Conservation (phyloP, 108 stramenopile genomes). For the Fistulifera pelliculosa region DNA sequence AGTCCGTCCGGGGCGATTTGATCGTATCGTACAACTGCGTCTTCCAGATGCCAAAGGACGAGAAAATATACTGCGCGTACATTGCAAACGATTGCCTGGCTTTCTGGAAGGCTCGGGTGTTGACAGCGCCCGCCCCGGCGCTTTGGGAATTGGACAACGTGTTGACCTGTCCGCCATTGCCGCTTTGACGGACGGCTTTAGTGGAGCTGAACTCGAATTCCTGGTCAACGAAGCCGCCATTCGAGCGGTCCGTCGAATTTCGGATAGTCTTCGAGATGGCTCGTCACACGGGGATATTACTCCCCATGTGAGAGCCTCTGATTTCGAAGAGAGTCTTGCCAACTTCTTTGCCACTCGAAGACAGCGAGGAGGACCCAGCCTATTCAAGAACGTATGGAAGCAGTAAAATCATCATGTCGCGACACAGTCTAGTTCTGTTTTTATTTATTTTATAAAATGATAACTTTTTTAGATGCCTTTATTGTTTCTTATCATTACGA, state of each 20-base stretch:
- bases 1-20: constrained; percentile 90
- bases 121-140: constrained; percentile 37
- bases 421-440: too few relatives aligned
- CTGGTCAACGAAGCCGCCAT: constrained; percentile 95
- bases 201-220: constrained; percentile 92
- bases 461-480: too few relatives aligned
- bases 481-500: too few relatives aligned
- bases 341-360: constrained; percentile 64
- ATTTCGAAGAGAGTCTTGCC: constrained; percentile 64
- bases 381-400: constrained; percentile 9
- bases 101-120: constrained; percentile 58
- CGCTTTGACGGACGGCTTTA: constrained; percentile 61
- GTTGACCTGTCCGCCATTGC: constrained; percentile 72
- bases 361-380: constrained; percentile 19
- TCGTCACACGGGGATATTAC: constrained; percentile 27
- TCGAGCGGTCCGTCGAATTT: constrained; percentile 80
- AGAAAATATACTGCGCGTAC: constrained; percentile 80
- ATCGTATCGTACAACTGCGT: constrained; percentile 79
- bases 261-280: constrained; percentile 35
- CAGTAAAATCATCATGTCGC: too few relatives aligned
- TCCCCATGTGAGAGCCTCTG: constrained; percentile 52
- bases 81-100: constrained; percentile 72
- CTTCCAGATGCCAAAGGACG: constrained; percentile 76
- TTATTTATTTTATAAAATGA: too few relatives aligned
- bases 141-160: constrained; percentile 38